Evolutionary conservation across 257 asterid genomes (phyloP).

Genomic region (Leonotis leonurus): DNA sequence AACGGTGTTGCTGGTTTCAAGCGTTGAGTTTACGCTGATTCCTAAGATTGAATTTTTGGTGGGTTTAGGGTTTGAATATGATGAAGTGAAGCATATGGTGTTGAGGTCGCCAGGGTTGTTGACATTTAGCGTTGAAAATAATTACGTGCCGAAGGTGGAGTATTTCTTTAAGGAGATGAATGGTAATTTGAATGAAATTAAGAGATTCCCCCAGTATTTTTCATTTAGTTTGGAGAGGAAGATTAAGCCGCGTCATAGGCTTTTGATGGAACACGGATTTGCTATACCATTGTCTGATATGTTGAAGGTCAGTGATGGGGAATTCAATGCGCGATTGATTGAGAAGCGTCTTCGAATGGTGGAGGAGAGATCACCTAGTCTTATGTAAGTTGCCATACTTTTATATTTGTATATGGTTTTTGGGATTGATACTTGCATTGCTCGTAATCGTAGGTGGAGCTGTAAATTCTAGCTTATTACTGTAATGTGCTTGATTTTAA

Average conservation of each 20-base stretch:
- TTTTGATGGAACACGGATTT: constrained; percentile 51
- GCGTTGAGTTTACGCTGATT: constrained; percentile 59
- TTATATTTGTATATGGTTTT: constrained; percentile 3
- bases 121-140: constrained; percentile 80
- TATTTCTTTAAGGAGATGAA: constrained; percentile 68
- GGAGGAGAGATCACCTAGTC: constrained; percentile 30
- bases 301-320: constrained; percentile 83
- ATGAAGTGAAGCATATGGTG: constrained; percentile 65
- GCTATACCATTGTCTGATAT: constrained; percentile 44
- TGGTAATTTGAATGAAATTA: constrained; percentile 58
- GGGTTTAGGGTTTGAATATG: constrained; percentile 47
- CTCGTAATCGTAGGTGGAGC: constrained; percentile 1
- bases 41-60: constrained; percentile 61
- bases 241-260: constrained; percentile 62
- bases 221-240: constrained; percentile 80
- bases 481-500: background rate
- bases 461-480: background rate
- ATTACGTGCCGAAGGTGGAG: constrained; percentile 63
- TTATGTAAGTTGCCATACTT: constrained; percentile 19
- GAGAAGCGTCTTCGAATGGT: constrained; percentile 44
- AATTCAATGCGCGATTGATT: constrained; percentile 45
- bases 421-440: background rate
- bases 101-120: constrained; percentile 83
- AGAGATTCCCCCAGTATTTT: constrained; percentile 83
- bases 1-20: constrained; percentile 64